Base-by-base conservation (phyloP, 768 basidiomycete species). In the Tricholoma bakamatsutake region DNA sequence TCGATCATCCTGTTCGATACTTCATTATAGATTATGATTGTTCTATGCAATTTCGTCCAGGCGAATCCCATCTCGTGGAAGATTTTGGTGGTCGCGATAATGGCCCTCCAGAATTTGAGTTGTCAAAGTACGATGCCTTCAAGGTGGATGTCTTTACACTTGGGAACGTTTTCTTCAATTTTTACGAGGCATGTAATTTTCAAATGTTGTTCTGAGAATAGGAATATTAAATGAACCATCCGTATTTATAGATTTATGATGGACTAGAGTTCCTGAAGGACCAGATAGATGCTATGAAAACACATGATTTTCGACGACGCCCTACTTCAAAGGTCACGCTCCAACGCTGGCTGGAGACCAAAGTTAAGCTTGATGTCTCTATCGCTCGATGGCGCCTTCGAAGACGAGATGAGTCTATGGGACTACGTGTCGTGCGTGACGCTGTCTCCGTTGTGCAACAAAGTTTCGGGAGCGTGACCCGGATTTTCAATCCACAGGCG, bases 21-120 rank as follows among this genome's bases (percentile, higher is more conserved):
- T 69, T 69, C 47, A 73, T 73, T 42, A 65, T 75, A 40, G 73
- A 73, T 28, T 76, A 70, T 53, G 73, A 70, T 11, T 59, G 59
- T 21, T 48, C 71, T 56, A 39, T 57, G 54, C 53, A 61, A 63
- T 21, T 59, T 52, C 27, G 59, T 58, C 58, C 66, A 59, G 48
- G 68, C 11, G 46, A 55, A 45, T 27, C 54, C 15, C 60, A 34
- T 30, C 47, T 58, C 30, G 42, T 61, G 2, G 30, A 21, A 27
- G 55, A 47, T 15, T 49, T 59, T 21, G 58, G 55, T 7, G 58
- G 58, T 8, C 46, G 52, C 2, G 58, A 59, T n/a, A 30, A 17
- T 17, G 58, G 54, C 18, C 54, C 58, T 18, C 58, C 58, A 7
- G 58, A 59, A 48, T 30, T 50, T 3, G 37, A 11, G 12, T 17